Conservation (phyloP, 352 stramenopile genomes). For the Phytopythium delawarense region DNA sequence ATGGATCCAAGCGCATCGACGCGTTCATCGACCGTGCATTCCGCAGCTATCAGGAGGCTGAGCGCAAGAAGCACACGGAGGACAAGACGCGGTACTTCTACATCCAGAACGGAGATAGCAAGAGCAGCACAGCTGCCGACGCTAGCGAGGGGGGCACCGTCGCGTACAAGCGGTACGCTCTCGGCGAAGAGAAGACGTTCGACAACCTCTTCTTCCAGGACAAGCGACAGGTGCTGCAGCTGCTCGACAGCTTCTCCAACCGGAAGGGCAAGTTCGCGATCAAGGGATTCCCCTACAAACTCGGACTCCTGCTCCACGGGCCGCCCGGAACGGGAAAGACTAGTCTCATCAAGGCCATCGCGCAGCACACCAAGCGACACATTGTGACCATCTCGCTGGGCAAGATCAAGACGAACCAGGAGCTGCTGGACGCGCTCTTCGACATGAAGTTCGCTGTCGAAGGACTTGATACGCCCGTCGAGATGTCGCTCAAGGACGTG, state of each 20-base stretch:
- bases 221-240: constrained; percentile 60
- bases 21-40: constrained; percentile 30
- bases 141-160: neutral
- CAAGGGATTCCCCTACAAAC: constrained; percentile 87
- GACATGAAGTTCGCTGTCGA: constrained; percentile 64
- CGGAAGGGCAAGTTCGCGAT: constrained; percentile 82
- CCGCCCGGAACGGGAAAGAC: constrained; percentile 90
- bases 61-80: constrained; percentile 24
- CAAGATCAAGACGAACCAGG: constrained; percentile 80
- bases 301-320: constrained; percentile 82
- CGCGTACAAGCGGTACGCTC: constrained; percentile 67
- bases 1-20: constrained; percentile 37
- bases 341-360: constrained; percentile 86
- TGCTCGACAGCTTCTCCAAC: constrained; percentile 74
- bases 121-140: neutral
- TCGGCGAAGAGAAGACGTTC: constrained; percentile 87
- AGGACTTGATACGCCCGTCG: constrained; percentile 56
- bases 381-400: constrained; percentile 72
- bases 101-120: constrained; percentile 16
- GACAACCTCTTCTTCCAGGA: constrained; percentile 86
- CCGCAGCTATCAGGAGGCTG: constrained; percentile 26
- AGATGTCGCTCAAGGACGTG: constrained; percentile 78
- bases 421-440: constrained; percentile 81
- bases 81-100: constrained; percentile 49
- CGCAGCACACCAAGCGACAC: constrained; percentile 69